Evolutionary conservation across 2,329 filamentous ascomycete genomes (phyloP), one percentile per base, ranked within the genome.

Genomic region (Venturiaceae sp.): DNA sequence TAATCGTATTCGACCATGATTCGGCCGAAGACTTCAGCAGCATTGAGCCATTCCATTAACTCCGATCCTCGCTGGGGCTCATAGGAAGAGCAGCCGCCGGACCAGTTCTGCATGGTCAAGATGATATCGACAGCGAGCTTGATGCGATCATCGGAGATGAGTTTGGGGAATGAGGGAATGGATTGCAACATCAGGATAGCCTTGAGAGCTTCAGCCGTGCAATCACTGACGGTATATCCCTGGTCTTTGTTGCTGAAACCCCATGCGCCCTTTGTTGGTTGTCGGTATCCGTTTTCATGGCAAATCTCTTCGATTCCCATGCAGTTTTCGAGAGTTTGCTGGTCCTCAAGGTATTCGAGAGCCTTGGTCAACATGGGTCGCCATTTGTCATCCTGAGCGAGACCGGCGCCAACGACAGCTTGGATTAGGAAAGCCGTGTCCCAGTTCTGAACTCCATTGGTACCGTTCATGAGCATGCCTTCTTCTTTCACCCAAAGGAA

Each of bases 1-100:
- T 99, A 97, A 70, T 96, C 90, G 71, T 99, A 99, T 69, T 97
- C 92, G 57, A 99, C 87, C 94, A 99, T 99, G 74, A 99, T 99
- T 21, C 86, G 83, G 14, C 90, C 92, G 71, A 99, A 99, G 0
- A 99, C 92, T 70, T 99, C 94, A 1, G 94, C 94, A 0, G 92
- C 92, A 67, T 99, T 99, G 46, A 99, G 81, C 70, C 85, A 80
- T 71, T 99, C 94, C 64, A 97, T 71, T 64, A 82, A 83, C 64
- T 88, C 80, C 9, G 88, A 87, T 2, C 87, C 92, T 28, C 94
- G 84, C 1, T 86, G 87, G 1, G 83, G 83, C 69, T 99, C 94
- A 70, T 99, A 99, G 16, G 90, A 94, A 0, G 90, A 88, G 68
- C 91, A 92, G 3, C 90, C 94, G 23, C 92, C 92, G 11, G 85